phyloP scores from a whole-genome alignment of 768 basidiomycete genomes.

The Lactarius vividus region DNA sequence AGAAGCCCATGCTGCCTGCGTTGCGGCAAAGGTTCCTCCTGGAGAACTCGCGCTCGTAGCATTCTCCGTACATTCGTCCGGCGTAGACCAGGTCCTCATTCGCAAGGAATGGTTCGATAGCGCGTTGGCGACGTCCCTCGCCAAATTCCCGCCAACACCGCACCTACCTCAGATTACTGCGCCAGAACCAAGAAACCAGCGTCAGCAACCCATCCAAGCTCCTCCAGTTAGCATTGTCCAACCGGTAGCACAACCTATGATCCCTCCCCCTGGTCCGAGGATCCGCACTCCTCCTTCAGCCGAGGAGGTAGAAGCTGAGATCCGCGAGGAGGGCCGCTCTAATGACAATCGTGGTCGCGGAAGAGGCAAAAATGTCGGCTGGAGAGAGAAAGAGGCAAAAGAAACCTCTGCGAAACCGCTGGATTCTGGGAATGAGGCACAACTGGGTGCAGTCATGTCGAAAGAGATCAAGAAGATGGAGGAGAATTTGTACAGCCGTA shows the following conservation, averaged over 20 bases:
- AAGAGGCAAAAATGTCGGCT: conserved; percentile 58
- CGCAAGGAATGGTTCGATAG: conserved; percentile 81
- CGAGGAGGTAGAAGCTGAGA: conserved; percentile 70
- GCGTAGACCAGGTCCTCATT: conserved; percentile 85
- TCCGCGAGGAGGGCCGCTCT: conserved; percentile 55
- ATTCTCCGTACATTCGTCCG: conserved; percentile 86
- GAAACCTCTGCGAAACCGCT: conserved; percentile 43
- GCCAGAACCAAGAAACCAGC: conserved; percentile 28
- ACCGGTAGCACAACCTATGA: conserved; percentile 25
- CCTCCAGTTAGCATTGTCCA: conserved; percentile 23
- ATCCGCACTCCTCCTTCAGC: conserved; percentile 62
- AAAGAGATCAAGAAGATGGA: conserved; percentile 84
- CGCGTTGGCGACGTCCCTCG: conserved; percentile 52
- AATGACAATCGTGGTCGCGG: conserved; percentile 51
- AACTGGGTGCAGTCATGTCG: conserved; percentile 56
- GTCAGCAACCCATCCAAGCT: conserved; percentile 26
- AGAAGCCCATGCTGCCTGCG: conserved; percentile 79
- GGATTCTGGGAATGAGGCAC: conserved; percentile 44
- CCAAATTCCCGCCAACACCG: conserved; percentile 60
- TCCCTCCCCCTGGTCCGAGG: conserved; percentile 39
- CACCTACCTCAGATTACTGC: conserved; percentile 30
- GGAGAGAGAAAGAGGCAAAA: conserved; percentile 54
- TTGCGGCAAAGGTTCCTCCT: conserved; percentile 73
- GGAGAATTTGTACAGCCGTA: conserved; percentile 70
- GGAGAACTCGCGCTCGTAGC: conserved; percentile 80